Evolutionary conservation across 441 rosid genomes (phyloP), one percentile per base, ranked within the genome.

Genomic region (Syzygium syzygioides): DNA sequence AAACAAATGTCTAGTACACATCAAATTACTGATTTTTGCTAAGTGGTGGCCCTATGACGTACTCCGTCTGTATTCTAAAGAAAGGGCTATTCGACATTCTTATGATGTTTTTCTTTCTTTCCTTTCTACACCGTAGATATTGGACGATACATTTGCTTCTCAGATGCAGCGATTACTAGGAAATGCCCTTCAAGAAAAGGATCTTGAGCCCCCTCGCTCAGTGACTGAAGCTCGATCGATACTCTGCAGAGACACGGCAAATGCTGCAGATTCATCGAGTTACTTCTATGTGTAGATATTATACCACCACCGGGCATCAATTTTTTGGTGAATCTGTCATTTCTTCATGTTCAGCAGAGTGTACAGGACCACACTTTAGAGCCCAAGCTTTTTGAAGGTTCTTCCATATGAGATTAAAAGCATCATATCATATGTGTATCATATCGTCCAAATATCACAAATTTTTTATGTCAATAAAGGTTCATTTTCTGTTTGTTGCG

Each of bases 201-300:
- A 97, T 90, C 86, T 96, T 28, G 98, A 97, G 89, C 94, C 99
- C 55, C 99, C 99, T 57, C 96, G 98, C 41, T 98, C 99, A 1
- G 98, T 98, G 56, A 91, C 95, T 7, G 99, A 98, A 93, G 98
- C 99, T 91, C 95, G 99, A 86, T 97, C 99, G 19, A 98, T 98
- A 89, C 99, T 98, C 64, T 94, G 99, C 90, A 95, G 96, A 93
- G 99, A 98, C 90, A 89, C 94, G 5, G 90, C 96, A 87, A 96
- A 90, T 91, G 90, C 94, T 89, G 80, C 94, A 32, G 97, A 96
- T 86, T 88, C 98, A 84, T 94, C 97, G 6, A 91, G 96, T 83
- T 97, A 94, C 93, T 97, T 95, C 91, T 96, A 93, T 88, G 96
- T 95, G 83, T 76, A 76, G 83, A 23, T 76, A 41, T 76, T 76